These are phyloP conservation scores for Usnea hakonensis DNA, from an alignment of 495 filamentous ascomycete genomes.

Conservation along the genomic window DNA sequence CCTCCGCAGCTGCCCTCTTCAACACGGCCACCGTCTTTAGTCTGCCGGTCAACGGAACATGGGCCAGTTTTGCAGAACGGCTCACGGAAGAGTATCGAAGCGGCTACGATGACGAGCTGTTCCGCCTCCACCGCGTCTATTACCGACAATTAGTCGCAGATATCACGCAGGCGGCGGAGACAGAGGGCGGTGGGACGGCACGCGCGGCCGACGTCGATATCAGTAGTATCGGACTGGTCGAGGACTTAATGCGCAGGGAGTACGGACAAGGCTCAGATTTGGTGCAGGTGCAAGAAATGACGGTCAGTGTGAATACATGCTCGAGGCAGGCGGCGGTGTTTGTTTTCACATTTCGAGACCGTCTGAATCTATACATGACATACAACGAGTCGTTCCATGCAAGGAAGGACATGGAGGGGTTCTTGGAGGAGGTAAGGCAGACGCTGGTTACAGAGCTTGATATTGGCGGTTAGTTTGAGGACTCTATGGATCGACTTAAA, in stretches of 20 bases:
- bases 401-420: not conserved
- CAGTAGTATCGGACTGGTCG: constrained; percentile 3
- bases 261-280: not conserved
- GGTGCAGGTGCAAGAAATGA: not conserved
- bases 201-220: constrained; percentile 1
- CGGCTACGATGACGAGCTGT: not conserved
- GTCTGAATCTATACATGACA: constrained; percentile 4
- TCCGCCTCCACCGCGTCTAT: constrained; percentile 2
- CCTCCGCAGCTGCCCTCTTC: not conserved
- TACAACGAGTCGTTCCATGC: constrained; percentile 8
- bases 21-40: constrained; percentile 2
- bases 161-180: not conserved
- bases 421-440: not conserved
- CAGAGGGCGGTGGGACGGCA: not conserved
- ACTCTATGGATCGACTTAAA: too few species aligned
- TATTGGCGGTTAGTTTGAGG: not conserved
- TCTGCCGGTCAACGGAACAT: not conserved
- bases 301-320: not conserved
- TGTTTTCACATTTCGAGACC: constrained; percentile 1
- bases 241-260: not conserved
- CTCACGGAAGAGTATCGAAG: constrained; percentile 1
- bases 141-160: not conserved
- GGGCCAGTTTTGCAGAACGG: not conserved
- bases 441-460: not conserved
- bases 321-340: constrained; percentile 7